Conservation (phyloP, 2,329 filamentous ascomycete species). For the Bipolaris oryzae region DNA sequence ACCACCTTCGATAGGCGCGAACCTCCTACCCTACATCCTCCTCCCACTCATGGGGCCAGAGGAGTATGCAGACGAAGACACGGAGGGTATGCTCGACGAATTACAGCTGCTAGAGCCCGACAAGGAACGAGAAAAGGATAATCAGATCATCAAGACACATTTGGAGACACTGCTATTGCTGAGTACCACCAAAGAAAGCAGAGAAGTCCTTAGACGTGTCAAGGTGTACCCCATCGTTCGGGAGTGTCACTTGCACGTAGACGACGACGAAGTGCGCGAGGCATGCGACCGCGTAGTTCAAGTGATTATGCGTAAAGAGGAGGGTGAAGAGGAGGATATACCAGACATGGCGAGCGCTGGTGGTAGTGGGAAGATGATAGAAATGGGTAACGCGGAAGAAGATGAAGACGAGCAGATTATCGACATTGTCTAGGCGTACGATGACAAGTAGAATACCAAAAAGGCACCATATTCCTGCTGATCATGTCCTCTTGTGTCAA, state of each 20-base stretch:
- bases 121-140: conserved; percentile 81
- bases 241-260: conserved; percentile 79
- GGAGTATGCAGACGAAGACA: conserved; percentile 87
- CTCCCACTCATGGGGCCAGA: conserved; percentile 87
- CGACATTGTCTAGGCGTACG: conserved; percentile 33
- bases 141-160: conserved; percentile 80
- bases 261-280: conserved; percentile 80
- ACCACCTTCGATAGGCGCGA: conserved; percentile 68
- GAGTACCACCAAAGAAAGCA: conserved; percentile 75
- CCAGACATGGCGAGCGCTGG: conserved; percentile 29
- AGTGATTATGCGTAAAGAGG: conserved; percentile 82
- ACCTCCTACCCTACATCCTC: conserved; percentile 86
- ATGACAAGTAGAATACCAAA: conserved; percentile 2
- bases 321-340: conserved; percentile 58
- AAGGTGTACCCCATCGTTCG: conserved; percentile 89
- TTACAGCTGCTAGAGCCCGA: conserved; percentile 87
- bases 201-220: conserved; percentile 74
- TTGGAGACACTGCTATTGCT: conserved; percentile 86
- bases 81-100: conserved; percentile 83
- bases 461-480: background rate
- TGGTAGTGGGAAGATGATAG: conserved; percentile 35
- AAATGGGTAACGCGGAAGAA: conserved; percentile 37
- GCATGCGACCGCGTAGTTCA: conserved; percentile 90
- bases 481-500: background rate
- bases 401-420: conserved; percentile 48